Conservation (phyloP, 129 eudicot species). For the Artemisia annua region DNA sequence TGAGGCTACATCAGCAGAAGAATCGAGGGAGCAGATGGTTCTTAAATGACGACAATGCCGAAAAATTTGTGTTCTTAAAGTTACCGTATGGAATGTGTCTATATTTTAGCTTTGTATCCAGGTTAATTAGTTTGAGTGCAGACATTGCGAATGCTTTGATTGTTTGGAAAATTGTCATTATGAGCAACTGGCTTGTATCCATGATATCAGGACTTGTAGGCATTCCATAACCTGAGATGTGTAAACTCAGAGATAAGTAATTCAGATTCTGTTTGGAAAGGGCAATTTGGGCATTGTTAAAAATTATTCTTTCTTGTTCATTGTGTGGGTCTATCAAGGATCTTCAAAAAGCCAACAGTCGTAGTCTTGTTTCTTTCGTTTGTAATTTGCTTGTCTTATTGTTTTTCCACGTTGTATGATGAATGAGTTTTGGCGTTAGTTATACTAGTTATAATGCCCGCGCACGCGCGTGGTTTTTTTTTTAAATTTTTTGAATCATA, state of each 20-base stretch:
- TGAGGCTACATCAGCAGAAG: slow-evolving; percentile 4
- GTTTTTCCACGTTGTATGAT: too few relatives aligned
- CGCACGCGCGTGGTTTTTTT: too few relatives aligned
- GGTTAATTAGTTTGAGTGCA: slow-evolving; percentile 18
- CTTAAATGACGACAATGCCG: background rate
- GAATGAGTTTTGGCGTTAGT: too few relatives aligned
- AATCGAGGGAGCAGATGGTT: background rate
- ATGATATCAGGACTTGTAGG: background rate
- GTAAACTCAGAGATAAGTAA: background rate
- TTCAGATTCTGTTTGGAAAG: slow-evolving; percentile 1
- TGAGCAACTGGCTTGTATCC: background rate
- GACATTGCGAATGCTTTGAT: slow-evolving; percentile 19
- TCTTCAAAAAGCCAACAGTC: too few relatives aligned
- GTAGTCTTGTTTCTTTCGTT: too few relatives aligned
- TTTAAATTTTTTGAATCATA: too few relatives aligned
- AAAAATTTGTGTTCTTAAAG: slow-evolving; percentile 15
- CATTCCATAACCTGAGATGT: background rate
- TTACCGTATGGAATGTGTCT: slow-evolving; percentile 6
- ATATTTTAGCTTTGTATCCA: slow-evolving; percentile 16
- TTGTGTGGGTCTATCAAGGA: too few relatives aligned
- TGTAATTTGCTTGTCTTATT: too few relatives aligned
- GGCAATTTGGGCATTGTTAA: slow-evolving; percentile 1
- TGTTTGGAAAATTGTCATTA: background rate
- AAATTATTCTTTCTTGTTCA: background rate
- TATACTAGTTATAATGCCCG: too few relatives aligned